Percentiles rank a stretch among this genome's conserved stretches.
These are phyloP conservation scores for Thalassiosira hispida DNA, from an alignment of 352 stramenopile genomes.

Conservation along the genomic window DNA sequence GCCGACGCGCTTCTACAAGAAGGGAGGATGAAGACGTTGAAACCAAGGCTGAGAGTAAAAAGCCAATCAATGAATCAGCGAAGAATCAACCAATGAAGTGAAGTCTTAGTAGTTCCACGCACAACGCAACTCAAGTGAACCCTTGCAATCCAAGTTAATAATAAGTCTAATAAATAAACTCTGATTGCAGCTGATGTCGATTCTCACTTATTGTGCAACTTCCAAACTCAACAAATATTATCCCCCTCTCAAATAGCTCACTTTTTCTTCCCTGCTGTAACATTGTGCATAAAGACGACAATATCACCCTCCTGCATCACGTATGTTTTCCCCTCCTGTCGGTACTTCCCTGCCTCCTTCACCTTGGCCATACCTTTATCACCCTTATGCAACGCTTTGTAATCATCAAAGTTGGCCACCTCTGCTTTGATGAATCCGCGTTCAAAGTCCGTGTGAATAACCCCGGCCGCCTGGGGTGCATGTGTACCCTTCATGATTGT, in stretches of 20 bases:
- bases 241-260: conserved; percentile 18
- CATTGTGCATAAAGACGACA: conserved; percentile 92
- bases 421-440: conserved; percentile 97
- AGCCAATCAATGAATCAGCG: background rate
- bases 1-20: conserved; percentile 18
- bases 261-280: conserved; percentile 88
- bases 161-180: background rate
- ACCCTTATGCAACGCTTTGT: conserved; percentile 87
- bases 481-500: conserved; percentile 97
- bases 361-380: conserved; percentile 87
- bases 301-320: conserved; percentile 92
- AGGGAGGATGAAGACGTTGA: conserved; percentile 24
- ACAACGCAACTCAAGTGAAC: background rate
- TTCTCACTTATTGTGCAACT: background rate
- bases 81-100: conserved; percentile 14
- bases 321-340: conserved; percentile 91
- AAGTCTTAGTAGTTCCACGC: background rate
- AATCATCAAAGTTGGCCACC: conserved; percentile 89
- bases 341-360: conserved; percentile 90
- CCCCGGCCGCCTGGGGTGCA: conserved; percentile 96
- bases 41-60: background rate
- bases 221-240: background rate
- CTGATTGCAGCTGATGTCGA: background rate
- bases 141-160: background rate
- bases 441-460: conserved; percentile 99